A percentile compares a stretch with the other conserved stretches of the same genome.
Evolutionary conservation across 495 filamentous ascomycete species (phyloP).

Genomic region (Cenococcum geophilum): DNA sequence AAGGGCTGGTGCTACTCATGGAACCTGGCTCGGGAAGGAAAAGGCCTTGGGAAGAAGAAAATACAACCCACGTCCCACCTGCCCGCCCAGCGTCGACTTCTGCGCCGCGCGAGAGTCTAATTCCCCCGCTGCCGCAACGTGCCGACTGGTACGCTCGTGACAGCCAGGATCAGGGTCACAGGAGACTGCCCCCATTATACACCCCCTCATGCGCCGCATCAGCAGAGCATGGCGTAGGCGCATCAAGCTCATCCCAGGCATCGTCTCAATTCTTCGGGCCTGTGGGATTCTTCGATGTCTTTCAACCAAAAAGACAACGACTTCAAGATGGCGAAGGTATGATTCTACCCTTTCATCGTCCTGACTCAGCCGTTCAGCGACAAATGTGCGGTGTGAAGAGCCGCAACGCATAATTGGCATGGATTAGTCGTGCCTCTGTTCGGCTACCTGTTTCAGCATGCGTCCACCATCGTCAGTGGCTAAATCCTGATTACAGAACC

Average conservation of each 20-base stretch:
- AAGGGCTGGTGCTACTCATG: conserved; percentile 27
- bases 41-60: conserved; percentile 31
- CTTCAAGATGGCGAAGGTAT: conserved; percentile 1
- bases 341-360: background rate
- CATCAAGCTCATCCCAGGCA: conserved; percentile 7
- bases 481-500: conserved; percentile 24
- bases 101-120: background rate
- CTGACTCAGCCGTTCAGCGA: background rate
- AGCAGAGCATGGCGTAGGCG: conserved; percentile 4
- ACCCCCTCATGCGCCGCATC: conserved; percentile 18
- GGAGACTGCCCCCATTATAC: conserved; percentile 28
- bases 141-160: conserved; percentile 24
- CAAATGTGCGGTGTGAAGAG: background rate
- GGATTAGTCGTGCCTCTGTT: background rate
- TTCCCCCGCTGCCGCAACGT: conserved; percentile 28
- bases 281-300: conserved; percentile 19
- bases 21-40: conserved; percentile 27
- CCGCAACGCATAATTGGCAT: background rate
- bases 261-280: conserved; percentile 7
- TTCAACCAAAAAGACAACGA: conserved; percentile 13
- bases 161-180: conserved; percentile 17
- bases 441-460: background rate
- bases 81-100: conserved; percentile 15
- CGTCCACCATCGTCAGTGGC: conserved; percentile 1
- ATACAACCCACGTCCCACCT: conserved; percentile 5